Evolutionary conservation across 139 green algal genomes (phyloP), one percentile per base, ranked within the genome.

Genomic region (Limnomonas spitsbergensis): DNA sequence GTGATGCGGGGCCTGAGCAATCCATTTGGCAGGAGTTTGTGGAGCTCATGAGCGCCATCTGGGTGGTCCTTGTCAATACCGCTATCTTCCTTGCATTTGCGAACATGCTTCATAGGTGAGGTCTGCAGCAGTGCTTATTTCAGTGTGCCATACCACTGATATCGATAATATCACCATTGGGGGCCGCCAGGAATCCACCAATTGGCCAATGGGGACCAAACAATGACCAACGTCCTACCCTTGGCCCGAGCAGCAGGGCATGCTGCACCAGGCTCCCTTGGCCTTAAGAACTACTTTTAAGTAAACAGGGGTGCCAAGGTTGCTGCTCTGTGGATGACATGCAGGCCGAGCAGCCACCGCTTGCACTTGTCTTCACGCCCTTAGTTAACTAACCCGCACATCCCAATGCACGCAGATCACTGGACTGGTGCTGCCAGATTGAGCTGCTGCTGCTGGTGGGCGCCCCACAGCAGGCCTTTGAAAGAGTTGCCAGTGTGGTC

Each of bases 371-470:
- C n/a, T n/a, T n/a, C n/a, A n/a, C n/a, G n/a, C n/a, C n/a, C n/a
- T n/a, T n/a, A n/a, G n/a, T n/a, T n/a, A n/a, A n/a, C n/a, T n/a
- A n/a, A n/a, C n/a, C n/a, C n/a, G n/a, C n/a, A n/a, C n/a, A n/a
- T n/a, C n/a, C n/a, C n/a, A n/a, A n/a, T n/a, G n/a, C 34, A 7
- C 42, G 26, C 78, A 84, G 83, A 40, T 88, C 86, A 0, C 83
- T 90, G 2, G 80, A 88, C 80, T 90, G 86, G 86, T 90, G 83
- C 40, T 85, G 82, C 34, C 78, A 85, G 54, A 82, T 84, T 35
- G 86, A 90, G 86, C 81, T 90, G 70, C 80, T 90, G 82, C 67
- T 90, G 56, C 69, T 85, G 7, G 86, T 90, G 52, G 86, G 86
- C 20, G 86, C 86, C 0, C 83, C 83, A 2, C 76, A 84, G 69